Percentiles rank a stretch among this genome's conserved stretches.
These are phyloP conservation scores for Barnettozyma sp. DNA, from an alignment of 805 yeast genomes.

Conservation along the genomic window DNA sequence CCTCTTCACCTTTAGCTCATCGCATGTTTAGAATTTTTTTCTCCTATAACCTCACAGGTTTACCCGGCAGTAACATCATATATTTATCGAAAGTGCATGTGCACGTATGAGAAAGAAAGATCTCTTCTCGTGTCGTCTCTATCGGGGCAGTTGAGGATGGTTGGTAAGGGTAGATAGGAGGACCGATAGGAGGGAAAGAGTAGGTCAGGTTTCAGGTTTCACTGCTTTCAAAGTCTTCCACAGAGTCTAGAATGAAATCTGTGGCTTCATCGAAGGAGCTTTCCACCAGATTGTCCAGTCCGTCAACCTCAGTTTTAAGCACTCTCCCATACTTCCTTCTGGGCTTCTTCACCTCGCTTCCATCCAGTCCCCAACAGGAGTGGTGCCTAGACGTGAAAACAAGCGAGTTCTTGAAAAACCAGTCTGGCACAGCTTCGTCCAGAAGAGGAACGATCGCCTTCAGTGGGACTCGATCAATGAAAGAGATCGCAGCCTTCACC, in stretches of 20 bases:
- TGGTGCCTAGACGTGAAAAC: slow-evolving; percentile 72
- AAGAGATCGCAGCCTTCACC: slow-evolving; percentile 65
- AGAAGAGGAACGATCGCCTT: slow-evolving; percentile 77
- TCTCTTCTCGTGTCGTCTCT: no score
- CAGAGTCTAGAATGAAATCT: slow-evolving; percentile 74
- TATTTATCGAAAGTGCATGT: no score
- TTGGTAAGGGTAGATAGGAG: no score
- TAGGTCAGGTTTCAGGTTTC: background rate
- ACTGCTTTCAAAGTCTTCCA: slow-evolving; percentile 57
- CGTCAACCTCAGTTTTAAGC: slow-evolving; percentile 61
- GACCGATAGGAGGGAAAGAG: no score
- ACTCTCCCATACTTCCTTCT: slow-evolving; percentile 91
- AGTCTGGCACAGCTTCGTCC: slow-evolving; percentile 84
- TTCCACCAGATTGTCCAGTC: slow-evolving; percentile 66
- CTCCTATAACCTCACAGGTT: no score
- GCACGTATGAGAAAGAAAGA: no score
- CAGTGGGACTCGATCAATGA: slow-evolving; percentile 60
- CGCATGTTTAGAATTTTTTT: no score
- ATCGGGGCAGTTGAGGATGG: no score
- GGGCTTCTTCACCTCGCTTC: slow-evolving; percentile 55
- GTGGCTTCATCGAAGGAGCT: slow-evolving; percentile 82
- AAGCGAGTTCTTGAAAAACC: slow-evolving; percentile 84
- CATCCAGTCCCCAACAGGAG: slow-evolving; percentile 67
- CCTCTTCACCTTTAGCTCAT: no score
- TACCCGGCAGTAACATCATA: no score